Base-by-base conservation (phyloP, 2,329 filamentous ascomycete genomes). In the Monilinia fructicola region DNA sequence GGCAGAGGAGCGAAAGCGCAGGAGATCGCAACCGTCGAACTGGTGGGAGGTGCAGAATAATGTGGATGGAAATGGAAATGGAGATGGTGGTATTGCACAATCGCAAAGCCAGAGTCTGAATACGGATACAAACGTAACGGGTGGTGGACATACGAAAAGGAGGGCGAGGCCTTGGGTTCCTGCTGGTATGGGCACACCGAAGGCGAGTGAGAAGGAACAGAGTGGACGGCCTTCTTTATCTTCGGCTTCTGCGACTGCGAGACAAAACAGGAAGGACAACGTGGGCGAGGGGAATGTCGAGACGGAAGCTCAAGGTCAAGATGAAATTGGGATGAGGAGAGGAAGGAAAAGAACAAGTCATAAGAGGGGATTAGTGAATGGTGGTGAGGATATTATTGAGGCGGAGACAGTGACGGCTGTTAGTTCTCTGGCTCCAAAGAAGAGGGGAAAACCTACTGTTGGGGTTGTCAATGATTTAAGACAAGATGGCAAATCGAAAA, bases 1-100 rank as follows among this genome's bases (percentile, higher is more conserved):
- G 58, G 44, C 58, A 50, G 58, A 61, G 16, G 28, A 38, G 38
- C 28, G 31, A 50, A 75, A 74, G 55, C 69, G 74, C 48, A 70
- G 73, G 55, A 71, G 73, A n/a, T 71, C 67, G 11, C 68, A 69
- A 21, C 73, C 74, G 12, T 72, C 71, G 54, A 69, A 72, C 9
- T 75, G 70, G 71, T 75, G 73, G 74, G 71, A 68, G 52, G 72
- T 68, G 12, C 40, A 31, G 10, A 54, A n/a, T n/a, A 38, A 40
- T 31, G 52, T 23, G 1, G 38, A 26, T 42, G 38, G 21, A 28
- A 23, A 54, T 42, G 23, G 12, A 16, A 23, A 60, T n/a, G 31
- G 23, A 46, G 58, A 18, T 12, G 44, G 31, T 7, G 18, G 21
- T 7, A 61, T 46, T 38, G n/a, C 44, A 7, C 2, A n/a, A 16